Conservation (phyloP, 1,139 yeast species). For the Chernovozyma aurita region DNA sequence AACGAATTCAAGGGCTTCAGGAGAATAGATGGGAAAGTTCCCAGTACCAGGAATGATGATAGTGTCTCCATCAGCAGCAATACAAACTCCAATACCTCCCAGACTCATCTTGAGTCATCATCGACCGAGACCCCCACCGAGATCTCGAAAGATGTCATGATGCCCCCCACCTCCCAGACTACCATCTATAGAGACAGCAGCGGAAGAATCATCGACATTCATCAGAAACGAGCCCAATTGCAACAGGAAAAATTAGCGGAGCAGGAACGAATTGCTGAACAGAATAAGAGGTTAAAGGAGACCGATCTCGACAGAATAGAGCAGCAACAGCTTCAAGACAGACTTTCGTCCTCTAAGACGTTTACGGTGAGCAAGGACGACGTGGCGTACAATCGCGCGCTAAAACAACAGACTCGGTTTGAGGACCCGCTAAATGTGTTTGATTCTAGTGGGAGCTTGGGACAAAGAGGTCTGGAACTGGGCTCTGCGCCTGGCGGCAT, state of each 20-base stretch:
- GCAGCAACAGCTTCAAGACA: conserved; percentile 11
- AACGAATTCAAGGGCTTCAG: conserved; percentile 29
- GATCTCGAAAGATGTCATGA: too few relatives aligned
- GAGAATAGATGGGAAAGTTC: conserved; percentile 29
- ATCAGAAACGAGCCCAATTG: conserved; percentile 17
- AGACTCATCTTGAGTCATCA: too few relatives aligned
- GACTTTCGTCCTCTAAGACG: conserved; percentile 22
- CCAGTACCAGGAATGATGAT: too few relatives aligned
- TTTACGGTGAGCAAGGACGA: conserved; percentile 33
- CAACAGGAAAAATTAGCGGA: conserved; percentile 34
- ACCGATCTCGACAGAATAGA: conserved; percentile 10
- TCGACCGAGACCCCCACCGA: too few relatives aligned
- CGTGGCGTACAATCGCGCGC: conserved; percentile 29
- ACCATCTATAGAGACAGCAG: conserved; percentile 40
- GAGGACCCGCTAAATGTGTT: conserved; percentile 55
- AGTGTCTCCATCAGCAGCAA: too few relatives aligned
- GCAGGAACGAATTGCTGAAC: conserved; percentile 41
- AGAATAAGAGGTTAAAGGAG: conserved; percentile 22
- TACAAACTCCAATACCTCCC: too few relatives aligned
- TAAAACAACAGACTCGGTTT: conserved; percentile 31
- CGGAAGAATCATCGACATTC: conserved; percentile 35
- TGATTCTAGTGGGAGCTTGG: conserved; percentile 32
- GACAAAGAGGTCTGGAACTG: not conserved
- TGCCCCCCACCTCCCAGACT: conserved; percentile 8
- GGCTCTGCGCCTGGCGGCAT: too few relatives aligned